Evolutionary conservation across 2,329 filamentous ascomycete genomes (phyloP), one percentile per base, ranked within the genome.

Genomic region (Drechmeria coniospora): DNA sequence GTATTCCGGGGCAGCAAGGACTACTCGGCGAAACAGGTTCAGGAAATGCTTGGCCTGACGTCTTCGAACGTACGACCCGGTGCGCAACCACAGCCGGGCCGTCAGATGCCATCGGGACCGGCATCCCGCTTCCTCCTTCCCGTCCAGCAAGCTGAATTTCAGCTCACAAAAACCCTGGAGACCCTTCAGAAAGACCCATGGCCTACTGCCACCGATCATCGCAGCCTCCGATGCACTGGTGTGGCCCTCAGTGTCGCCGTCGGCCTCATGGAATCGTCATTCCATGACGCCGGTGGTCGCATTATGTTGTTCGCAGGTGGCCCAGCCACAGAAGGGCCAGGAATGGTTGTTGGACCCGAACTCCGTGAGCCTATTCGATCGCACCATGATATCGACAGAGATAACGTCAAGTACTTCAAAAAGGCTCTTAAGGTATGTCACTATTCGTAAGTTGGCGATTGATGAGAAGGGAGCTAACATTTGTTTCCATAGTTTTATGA

Each of bases 341-440:
- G 90, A 35, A 84, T 93, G 70, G 90, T 98, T 18, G 90, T 98
- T 49, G 86, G 86, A 3, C 82, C 90, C 15, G 90, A 98, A 56
- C 63, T 98, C 39, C 79, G 87, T 51, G 90, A 98, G 52, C 84
- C 92, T 8, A 95, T 98, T 39, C 79, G 90, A 47, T 95, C 87
- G 23, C 90, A 98, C 57, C 90, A 98, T 56, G 90, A 98, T 46
- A 98, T 98, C 53, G 90, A 98, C 51, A 75, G 86, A 32, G 90
- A 98, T 55, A 94, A 94, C 51, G 92, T 93, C 60, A 98, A 98
- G 56, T 94, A 95, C 59, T 95, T 92, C 61, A 98, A 98, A 67
- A 98, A 98, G 60, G 90, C 90, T 14, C 58, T 94, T 27, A 98
- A 95, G 73, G 79, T 83, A 53, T 32, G 62, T 11, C 20, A 23